Percentiles rank a stretch among this genome's conserved stretches.
These are phyloP conservation scores for Fistulifera solaris DNA, from an alignment of 108 stramenopile species.

Conservation along the genomic window DNA sequence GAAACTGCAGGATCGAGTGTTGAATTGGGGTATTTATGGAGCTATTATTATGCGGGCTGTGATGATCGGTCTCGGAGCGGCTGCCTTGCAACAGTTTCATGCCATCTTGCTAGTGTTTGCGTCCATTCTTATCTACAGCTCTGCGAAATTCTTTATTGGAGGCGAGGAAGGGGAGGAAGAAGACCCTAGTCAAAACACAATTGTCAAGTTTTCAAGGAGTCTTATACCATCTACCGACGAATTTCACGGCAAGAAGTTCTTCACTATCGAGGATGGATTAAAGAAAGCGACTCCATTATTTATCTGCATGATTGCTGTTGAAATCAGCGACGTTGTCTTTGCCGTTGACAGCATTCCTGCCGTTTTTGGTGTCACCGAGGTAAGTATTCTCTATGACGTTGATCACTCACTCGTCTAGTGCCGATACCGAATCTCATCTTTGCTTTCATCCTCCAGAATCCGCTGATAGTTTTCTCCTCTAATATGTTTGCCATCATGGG, in stretches of 20 bases:
- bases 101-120: constrained; percentile 83
- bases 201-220: constrained; percentile 55
- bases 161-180: constrained; percentile 72
- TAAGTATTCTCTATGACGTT: constrained; percentile 21
- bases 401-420: not conserved
- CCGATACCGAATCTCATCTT: not conserved
- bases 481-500: constrained; percentile 97
- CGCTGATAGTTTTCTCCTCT: constrained; percentile 87
- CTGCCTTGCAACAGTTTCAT: constrained; percentile 79
- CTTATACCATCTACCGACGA: constrained; percentile 56
- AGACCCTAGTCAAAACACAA: constrained; percentile 63
- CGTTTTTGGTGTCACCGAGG: constrained; percentile 90
- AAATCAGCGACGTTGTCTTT: constrained; percentile 93
- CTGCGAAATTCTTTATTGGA: constrained; percentile 58
- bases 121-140: constrained; percentile 65
- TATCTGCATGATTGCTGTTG: constrained; percentile 89
- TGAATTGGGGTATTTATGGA: constrained; percentile 83
- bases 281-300: constrained; percentile 86
- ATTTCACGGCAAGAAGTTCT: constrained; percentile 87
- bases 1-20: constrained; percentile 55
- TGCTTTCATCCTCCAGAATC: constrained; percentile 48
- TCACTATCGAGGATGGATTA: constrained; percentile 70
- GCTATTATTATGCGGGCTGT: constrained; percentile 87
- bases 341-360: constrained; percentile 95
- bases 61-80: constrained; percentile 90